These are phyloP conservation scores for Leucaena leucocephala DNA, from an alignment of 306 rosid species.

Conservation along the genomic window DNA sequence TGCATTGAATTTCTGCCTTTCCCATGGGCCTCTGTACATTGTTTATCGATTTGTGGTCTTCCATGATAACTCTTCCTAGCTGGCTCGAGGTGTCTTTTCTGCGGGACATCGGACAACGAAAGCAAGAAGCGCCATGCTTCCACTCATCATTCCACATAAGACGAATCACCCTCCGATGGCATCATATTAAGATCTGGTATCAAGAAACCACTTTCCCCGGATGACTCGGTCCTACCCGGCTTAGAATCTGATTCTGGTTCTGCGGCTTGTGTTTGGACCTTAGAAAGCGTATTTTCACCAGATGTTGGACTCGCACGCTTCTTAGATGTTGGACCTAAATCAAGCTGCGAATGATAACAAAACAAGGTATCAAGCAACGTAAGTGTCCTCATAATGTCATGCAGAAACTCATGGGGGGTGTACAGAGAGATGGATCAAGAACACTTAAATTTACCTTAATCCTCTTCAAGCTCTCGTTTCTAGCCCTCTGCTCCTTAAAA, in stretches of 20 bases:
- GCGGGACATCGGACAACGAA: background rate
- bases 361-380: background rate
- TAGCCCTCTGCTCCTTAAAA: slow-evolving; percentile 56
- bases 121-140: slow-evolving; percentile 10
- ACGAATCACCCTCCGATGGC: slow-evolving; percentile 58
- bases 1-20: background rate
- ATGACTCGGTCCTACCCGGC: slow-evolving; percentile 37
- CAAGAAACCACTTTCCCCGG: slow-evolving; percentile 45
- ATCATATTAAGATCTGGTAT: slow-evolving; percentile 84
- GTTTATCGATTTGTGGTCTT: background rate
- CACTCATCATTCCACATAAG: slow-evolving; percentile 49
- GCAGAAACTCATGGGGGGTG: too few species aligned
- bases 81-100: background rate
- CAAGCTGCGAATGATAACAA: slow-evolving; percentile 51
- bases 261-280: slow-evolving; percentile 24
- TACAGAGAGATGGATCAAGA: background rate
- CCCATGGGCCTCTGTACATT: slow-evolving; percentile 5
- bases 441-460: slow-evolving; percentile 57
- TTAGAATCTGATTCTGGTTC: slow-evolving; percentile 39
- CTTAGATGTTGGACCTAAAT: slow-evolving; percentile 47
- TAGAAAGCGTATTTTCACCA: background rate
- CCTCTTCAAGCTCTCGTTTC: slow-evolving; percentile 75
- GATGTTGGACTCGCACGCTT: slow-evolving; percentile 40
- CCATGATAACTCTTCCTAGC: background rate
- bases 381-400: background rate